A percentile compares a stretch with the other conserved stretches of the same genome.
Conservation (phyloP, 1,284 basidiomycete species). For the Sanguinoderma infundibulare region DNA sequence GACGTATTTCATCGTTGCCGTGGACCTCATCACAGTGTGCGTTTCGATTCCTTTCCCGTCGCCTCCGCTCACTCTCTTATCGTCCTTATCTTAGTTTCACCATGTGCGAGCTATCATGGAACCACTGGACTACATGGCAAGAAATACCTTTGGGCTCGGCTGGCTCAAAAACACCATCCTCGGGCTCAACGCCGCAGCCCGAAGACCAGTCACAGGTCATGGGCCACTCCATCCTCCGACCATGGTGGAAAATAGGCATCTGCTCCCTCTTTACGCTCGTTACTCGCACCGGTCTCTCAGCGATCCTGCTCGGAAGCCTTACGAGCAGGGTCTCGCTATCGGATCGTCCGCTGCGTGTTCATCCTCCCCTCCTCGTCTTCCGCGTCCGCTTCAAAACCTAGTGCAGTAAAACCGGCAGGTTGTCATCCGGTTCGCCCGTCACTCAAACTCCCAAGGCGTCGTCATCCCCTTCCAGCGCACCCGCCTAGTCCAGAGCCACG, state of each 20-base stretch:
- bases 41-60: slow-evolving; percentile 16
- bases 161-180: neutral
- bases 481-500: slow-evolving; percentile 7
- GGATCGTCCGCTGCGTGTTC: slow-evolving; percentile 42
- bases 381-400: slow-evolving; percentile 8
- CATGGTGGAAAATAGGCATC: slow-evolving; percentile 41
- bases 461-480: slow-evolving; percentile 29
- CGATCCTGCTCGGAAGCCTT: slow-evolving; percentile 38
- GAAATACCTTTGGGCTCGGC: slow-evolving; percentile 16
- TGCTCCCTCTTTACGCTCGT: slow-evolving; percentile 37
- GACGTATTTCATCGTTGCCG: slow-evolving; percentile 39
- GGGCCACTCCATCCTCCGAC: slow-evolving; percentile 37
- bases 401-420: neutral
- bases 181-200: neutral
- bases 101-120: slow-evolving; percentile 42
- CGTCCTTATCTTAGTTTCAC: slow-evolving; percentile 27
- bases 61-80: neutral
- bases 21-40: slow-evolving; percentile 42
- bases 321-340: slow-evolving; percentile 38
- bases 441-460: slow-evolving; percentile 39
- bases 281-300: slow-evolving; percentile 39
- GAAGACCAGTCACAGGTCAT: slow-evolving; percentile 1
- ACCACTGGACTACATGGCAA: slow-evolving; percentile 41
- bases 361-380: slow-evolving; percentile 5
- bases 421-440: slow-evolving; percentile 45